Percentiles rank a stretch among this genome's conserved stretches.
phyloP scores from a whole-genome alignment of 768 basidiomycete species.

The Mycena amicta region DNA sequence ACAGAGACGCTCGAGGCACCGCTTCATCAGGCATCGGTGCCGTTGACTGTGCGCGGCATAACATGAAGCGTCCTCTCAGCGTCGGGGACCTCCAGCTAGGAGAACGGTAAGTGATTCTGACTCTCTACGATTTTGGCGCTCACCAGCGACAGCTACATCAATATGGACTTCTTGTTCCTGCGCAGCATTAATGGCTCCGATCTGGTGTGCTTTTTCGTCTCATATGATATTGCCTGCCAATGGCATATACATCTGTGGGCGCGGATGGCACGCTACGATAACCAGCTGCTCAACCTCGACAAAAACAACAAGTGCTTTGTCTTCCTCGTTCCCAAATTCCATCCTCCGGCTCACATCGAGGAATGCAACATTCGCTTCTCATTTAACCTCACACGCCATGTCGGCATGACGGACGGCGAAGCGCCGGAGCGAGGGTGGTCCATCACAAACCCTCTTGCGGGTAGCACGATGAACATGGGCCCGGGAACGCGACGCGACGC shows the following conservation, averaged over 20 bases:
- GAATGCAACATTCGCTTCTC: constrained; percentile 32
- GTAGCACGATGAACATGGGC: constrained; percentile 36
- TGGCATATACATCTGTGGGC: constrained; percentile 27
- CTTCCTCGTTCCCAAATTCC: constrained; percentile 33
- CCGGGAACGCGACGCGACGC: constrained; percentile 29
- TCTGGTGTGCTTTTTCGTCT: constrained; percentile 15
- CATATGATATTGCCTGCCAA: constrained; percentile 35
- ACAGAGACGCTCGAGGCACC: constrained; percentile 13
- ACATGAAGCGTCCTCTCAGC: constrained; percentile 17
- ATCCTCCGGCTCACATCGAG: constrained; percentile 30
- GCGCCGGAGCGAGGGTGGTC: constrained; percentile 35
- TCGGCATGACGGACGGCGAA: constrained; percentile 35
- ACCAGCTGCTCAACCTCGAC: not conserved
- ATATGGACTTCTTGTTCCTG: constrained; percentile 30
- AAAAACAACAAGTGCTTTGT: not conserved
- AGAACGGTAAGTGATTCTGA: constrained; percentile 21
- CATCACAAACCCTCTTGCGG: constrained; percentile 23
- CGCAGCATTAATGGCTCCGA: constrained; percentile 20
- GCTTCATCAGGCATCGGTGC: constrained; percentile 25
- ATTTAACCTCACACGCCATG: constrained; percentile 25
- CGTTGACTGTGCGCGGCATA: constrained; percentile 22
- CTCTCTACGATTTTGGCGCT: too few species aligned
- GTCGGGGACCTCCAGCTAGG: constrained; percentile 23
- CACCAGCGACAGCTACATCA: constrained; percentile 22
- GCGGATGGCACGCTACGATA: constrained; percentile 5